Conservation (phyloP, 768 basidiomycete genomes). For the Russula sp. region DNA sequence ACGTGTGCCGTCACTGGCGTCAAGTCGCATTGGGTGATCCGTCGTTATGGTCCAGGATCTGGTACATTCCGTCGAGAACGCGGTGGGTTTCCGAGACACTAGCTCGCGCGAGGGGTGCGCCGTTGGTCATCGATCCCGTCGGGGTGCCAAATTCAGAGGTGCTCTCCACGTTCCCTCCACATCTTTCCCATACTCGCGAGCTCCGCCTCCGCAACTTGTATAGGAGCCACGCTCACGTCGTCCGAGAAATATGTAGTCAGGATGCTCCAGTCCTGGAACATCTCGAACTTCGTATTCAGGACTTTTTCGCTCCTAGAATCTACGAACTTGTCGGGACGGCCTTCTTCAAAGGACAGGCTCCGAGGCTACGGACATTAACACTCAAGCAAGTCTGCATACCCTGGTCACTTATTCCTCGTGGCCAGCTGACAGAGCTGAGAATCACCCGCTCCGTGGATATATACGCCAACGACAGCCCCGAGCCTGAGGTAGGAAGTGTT, state of each 20-base stretch:
- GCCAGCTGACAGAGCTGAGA: slow-evolving; percentile 3
- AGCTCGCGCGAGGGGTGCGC: no score
- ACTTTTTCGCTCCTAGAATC: background rate
- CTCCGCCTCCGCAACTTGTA: background rate
- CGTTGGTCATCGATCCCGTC: no score
- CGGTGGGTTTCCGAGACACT: slow-evolving; percentile 1
- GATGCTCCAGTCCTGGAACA: slow-evolving; percentile 6
- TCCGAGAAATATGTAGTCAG: background rate
- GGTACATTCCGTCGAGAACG: background rate
- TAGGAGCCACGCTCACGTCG: background rate
- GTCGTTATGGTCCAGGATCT: slow-evolving; percentile 3
- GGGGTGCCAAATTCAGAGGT: background rate
- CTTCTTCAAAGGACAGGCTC: background rate
- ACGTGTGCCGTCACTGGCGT: slow-evolving; percentile 17
- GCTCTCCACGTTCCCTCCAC: background rate
- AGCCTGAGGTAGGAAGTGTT: background rate
- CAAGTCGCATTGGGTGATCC: slow-evolving; percentile 7
- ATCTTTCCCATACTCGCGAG: no score
- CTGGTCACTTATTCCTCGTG: no score
- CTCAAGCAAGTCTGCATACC: background rate
- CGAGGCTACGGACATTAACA: slow-evolving; percentile 1
- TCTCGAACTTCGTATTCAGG: background rate
- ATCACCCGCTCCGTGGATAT: background rate
- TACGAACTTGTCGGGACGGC: background rate
- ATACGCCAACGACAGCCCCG: no score